A percentile compares a stretch with the other conserved stretches of the same genome.
Evolutionary conservation across 148 eudicot genomes (phyloP).

Genomic region (Mesembryanthemum crystallinum): DNA sequence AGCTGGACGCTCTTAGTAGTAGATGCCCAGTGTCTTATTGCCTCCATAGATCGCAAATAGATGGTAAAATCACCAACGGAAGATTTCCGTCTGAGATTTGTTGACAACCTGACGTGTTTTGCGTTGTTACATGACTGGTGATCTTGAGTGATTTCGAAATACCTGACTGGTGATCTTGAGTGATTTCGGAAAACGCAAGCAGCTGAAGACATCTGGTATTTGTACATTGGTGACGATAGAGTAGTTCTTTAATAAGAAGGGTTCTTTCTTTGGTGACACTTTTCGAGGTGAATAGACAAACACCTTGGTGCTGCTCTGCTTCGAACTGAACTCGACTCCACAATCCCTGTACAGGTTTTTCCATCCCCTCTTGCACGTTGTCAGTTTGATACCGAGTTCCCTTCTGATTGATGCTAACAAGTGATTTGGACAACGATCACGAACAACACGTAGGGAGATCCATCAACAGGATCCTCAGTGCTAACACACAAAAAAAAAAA

Average conservation of each 20-base stretch:
- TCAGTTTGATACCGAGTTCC: slow-evolving; percentile 20
- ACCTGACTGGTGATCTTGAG: slow-evolving; percentile 8
- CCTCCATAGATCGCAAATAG: background rate
- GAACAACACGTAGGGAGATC: slow-evolving; percentile 20
- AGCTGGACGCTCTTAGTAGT: background rate
- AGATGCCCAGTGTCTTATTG: slow-evolving; percentile 1
- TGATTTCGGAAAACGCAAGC: background rate
- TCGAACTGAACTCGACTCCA: background rate
- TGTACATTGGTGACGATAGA: slow-evolving; percentile 28
- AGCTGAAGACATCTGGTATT: slow-evolving; percentile 5
- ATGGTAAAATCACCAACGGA: background rate
- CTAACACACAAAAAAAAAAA: slow-evolving; percentile 15
- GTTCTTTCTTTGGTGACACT: slow-evolving; percentile 13
- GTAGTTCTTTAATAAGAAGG: slow-evolving; percentile 17
- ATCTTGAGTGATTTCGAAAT: background rate
- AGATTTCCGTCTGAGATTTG: too few relatives aligned
- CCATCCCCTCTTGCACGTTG: background rate
- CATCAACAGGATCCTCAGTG: slow-evolving; percentile 19
- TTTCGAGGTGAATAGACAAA: background rate
- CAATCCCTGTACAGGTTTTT: slow-evolving; percentile 24
- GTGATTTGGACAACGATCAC: slow-evolving; percentile 18
- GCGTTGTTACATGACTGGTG: background rate
- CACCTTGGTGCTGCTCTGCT: background rate
- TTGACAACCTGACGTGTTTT: background rate
- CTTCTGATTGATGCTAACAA: slow-evolving; percentile 20